phyloP scores from a whole-genome alignment of 371 early-diverging fungal genomes.

The Mucor velutinosus region DNA sequence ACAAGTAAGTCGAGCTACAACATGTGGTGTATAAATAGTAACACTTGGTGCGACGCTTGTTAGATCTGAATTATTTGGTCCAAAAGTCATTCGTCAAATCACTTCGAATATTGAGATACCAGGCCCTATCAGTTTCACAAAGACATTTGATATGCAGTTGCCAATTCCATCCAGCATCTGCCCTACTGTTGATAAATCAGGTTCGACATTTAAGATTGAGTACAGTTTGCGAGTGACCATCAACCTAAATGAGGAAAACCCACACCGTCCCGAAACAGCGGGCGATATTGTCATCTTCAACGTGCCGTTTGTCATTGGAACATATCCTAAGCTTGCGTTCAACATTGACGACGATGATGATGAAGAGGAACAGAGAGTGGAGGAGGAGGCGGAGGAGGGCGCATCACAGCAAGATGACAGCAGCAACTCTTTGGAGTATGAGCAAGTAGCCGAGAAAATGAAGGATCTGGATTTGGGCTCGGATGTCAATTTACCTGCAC shows the following conservation, averaged over 20 bases:
- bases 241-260: slow-evolving; percentile 36
- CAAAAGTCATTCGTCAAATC: slow-evolving; percentile 3
- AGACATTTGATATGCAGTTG: slow-evolving; percentile 25
- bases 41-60: background rate
- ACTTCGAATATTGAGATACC: slow-evolving; percentile 27
- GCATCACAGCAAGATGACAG: background rate
- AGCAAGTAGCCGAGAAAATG: slow-evolving; percentile 17
- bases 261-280: slow-evolving; percentile 13
- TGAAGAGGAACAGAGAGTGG: slow-evolving; percentile 12
- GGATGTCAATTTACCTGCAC: background rate
- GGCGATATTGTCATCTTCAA: slow-evolving; percentile 25
- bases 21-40: slow-evolving; percentile 2
- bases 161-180: slow-evolving; percentile 30
- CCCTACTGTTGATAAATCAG: slow-evolving; percentile 22
- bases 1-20: slow-evolving; percentile 10
- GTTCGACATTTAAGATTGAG: slow-evolving; percentile 30
- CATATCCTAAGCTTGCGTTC: slow-evolving; percentile 34
- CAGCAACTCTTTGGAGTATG: slow-evolving; percentile 6
- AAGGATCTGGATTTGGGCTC: slow-evolving; percentile 13
- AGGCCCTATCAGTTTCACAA: slow-evolving; percentile 19
- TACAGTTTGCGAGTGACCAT: slow-evolving; percentile 36
- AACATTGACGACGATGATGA: slow-evolving; percentile 45
- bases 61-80: slow-evolving; percentile 23
- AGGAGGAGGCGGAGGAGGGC: background rate
- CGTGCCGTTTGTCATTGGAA: slow-evolving; percentile 44